Evolutionary conservation across 1,284 basidiomycete genomes (phyloP), one percentile per base, ranked within the genome.

Genomic region (Polyporus tsugae): DNA sequence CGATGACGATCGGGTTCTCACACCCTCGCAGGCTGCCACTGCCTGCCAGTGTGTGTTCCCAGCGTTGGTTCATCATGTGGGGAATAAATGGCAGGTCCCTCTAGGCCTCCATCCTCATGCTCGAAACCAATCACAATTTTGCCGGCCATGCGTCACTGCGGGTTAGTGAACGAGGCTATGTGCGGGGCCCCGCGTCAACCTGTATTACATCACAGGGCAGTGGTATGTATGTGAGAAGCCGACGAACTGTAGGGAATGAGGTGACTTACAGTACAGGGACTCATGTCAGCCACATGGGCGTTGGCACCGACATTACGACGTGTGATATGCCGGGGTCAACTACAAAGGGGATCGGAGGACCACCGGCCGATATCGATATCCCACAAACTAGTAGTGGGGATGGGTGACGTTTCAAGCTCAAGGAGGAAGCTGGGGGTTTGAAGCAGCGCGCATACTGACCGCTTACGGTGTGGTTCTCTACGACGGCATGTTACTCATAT

Each of bases 111-210:
- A 10, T 17, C 15, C 33, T 19, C 52, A 10, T 19, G 33, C 33
- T 55, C 29, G 17, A 9, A 15, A 55, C 52, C 52, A 55, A 55
- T 55, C 52, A 55, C 29, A 19, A 55, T n/a, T 35, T 38, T 19
- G 55, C 36, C 55, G 19, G 35, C 29, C 55, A 36, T 22, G 55
- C 5, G 64, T 66, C 59, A 62, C 29, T 25, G 52, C 5, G 52
- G 10, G 53, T 66, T 53, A 57, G 38, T 57, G 65, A 15, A 58
- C 49, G 65, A 66, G 61, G 64, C 52, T 55, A 61, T 44, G 15
- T 46, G 65, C 65, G 65, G 65, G 60, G 65, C 65, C 52, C 60
- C 65, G 55, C 60, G 41, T 57, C 58, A 60, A 19, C n/a, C 49
- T 60, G 58, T 41, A 19, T 13, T 41, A n/a, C 42, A 46, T 25